Base-by-base conservation (phyloP, 805 yeast genomes). In the Saccharomycopsis amapae region DNA sequence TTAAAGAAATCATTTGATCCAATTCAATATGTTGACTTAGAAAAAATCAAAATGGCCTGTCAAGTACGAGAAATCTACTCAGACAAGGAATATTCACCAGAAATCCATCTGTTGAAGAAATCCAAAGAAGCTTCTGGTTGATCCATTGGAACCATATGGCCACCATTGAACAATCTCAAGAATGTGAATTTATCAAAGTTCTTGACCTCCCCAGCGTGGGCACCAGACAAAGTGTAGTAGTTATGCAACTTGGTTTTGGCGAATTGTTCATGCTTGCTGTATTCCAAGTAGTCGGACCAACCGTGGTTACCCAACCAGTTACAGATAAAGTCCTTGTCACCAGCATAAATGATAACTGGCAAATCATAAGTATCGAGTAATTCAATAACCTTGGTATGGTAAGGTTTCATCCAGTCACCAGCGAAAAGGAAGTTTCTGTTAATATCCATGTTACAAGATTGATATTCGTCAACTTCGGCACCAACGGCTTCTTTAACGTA, bases 341-440 rank as follows among this genome's bases (percentile, higher is more conserved):
- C 96, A n/a, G 96, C 96, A 56, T 87, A 88, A 51, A 86, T 76
- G 58, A 88, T 73, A 3, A 87, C 89, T 17, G 96, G 95, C 39
- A 86, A 59, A 22, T 76, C 44, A 37, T 47, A 38, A 4, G 18
- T 38, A 81, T 48, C 71, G 63, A 57, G 85, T 51, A 88, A 66
- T 36, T 78, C 79, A 20, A 79, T 70, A 35, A 90, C 86, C 43
- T 76, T 79, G 55, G 71, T 75, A 61, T 86, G 90, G 73, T 80
- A 87, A 22, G 96, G 95, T 64, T 81, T 81, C 81, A 85, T 79
- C 84, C 93, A 84, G 67, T 90, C 98, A 52, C 96, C 96, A 17
- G 86, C 79, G 56, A 86, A 76, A 55, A 84, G 59, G 65, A 90
- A 90, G 72, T 85, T 82, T 62, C 81, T 74, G 71, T 81, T 81